phyloP scores from a whole-genome alignment of 2,329 filamentous ascomycete genomes.

The Neurospora sp. region DNA sequence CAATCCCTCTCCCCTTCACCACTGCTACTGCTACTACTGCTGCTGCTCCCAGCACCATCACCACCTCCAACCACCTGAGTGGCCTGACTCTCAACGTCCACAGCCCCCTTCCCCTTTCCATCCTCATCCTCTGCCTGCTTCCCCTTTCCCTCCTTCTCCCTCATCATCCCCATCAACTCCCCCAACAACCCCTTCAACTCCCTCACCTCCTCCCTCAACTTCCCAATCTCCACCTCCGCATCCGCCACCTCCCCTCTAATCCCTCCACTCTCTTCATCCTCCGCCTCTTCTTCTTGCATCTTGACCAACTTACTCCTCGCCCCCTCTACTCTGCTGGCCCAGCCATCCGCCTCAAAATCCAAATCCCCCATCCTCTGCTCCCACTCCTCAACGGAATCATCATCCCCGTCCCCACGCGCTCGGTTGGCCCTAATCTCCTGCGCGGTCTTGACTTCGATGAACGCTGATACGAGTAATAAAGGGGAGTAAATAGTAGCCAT shows the following conservation, averaged over 20 bases:
- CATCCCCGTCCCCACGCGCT: conserved; percentile 73
- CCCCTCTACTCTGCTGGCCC: conserved; percentile 69
- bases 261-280: conserved; percentile 50
- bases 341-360: conserved; percentile 76
- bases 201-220: conserved; percentile 48
- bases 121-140: background rate
- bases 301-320: conserved; percentile 74
- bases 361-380: conserved; percentile 66
- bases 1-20: background rate
- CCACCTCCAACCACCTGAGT: background rate
- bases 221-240: conserved; percentile 58
- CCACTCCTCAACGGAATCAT: conserved; percentile 87
- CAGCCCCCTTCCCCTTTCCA: background rate
- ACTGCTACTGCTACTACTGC: background rate
- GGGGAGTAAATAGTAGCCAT: conserved; percentile 51
- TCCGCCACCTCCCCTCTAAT: conserved; percentile 60
- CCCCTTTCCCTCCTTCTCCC: conserved; percentile 4
- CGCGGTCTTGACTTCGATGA: conserved; percentile 58
- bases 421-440: conserved; percentile 63
- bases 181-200: conserved; percentile 43
- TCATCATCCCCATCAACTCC: conserved; percentile 13
- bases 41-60: background rate
- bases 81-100: background rate
- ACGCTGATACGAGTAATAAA: conserved; percentile 14
- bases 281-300: conserved; percentile 57